Conservation (phyloP, 2,329 filamentous ascomycete species). For the Colletotrichum orchidophilum region DNA sequence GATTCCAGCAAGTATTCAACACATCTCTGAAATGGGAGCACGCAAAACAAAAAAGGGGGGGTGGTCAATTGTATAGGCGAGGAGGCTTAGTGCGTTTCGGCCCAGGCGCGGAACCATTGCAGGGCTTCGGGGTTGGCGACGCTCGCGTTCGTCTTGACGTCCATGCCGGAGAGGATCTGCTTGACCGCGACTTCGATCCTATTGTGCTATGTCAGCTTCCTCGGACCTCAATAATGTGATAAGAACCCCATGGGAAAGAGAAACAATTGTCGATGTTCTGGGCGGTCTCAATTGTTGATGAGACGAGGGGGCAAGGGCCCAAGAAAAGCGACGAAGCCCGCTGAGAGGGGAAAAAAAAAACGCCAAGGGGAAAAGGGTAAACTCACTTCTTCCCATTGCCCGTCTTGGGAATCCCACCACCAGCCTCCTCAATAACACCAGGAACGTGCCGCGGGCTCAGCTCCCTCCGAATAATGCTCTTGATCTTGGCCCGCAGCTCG, state of each 20-base stretch:
- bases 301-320: too few relatives aligned
- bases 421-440: conserved; percentile 80
- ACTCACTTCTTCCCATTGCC: conserved; percentile 94
- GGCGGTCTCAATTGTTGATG: too few relatives aligned
- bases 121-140: conserved; percentile 92
- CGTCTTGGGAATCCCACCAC: conserved; percentile 85
- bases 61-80: too few relatives aligned
- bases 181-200: conserved; percentile 96
- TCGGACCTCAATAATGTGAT: not conserved
- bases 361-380: too few relatives aligned
- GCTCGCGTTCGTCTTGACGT: conserved; percentile 88
- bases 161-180: conserved; percentile 89
- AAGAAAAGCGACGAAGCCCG: too few relatives aligned
- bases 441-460: conserved; percentile 92
- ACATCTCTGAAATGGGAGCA: not conserved
- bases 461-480: conserved; percentile 75
- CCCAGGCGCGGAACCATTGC: conserved; percentile 88
- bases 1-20: too few relatives aligned
- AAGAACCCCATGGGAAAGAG: not conserved
- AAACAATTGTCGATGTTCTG: not conserved
- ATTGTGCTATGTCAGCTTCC: not conserved
- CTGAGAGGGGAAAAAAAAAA: too few relatives aligned
- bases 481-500: conserved; percentile 71
- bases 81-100: conserved; percentile 56
- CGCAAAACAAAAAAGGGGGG: not conserved